Base-by-base conservation (phyloP, 2,329 filamentous ascomycete genomes). In the Stromatinia cepivora region DNA sequence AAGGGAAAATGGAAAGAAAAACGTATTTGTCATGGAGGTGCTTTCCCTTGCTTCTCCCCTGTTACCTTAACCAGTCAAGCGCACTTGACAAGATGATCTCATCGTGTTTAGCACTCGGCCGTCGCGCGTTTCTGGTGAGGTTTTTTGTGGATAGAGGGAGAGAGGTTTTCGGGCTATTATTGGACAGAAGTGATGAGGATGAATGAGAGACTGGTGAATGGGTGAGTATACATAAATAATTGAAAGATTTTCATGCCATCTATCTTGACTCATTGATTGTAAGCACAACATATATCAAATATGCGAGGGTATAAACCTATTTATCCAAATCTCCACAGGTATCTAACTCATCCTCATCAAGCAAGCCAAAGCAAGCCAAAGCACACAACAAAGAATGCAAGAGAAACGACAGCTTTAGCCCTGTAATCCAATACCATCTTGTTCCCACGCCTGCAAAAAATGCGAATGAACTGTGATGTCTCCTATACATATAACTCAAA, bases 271-370 rank as follows among this genome's bases (percentile, higher is more conserved):
- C 9, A 1, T n/a, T n/a, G 22, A 25, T n/a, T 59, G 22, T 22
- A 31, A 7, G 4, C 25, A 28, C n/a, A 11, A 31, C 9, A 31
- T 11, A 34, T 56, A 56, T 36, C 28, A 50, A 36, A 48, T 48
- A 13, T n/a, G 2, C 17, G 4, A 52, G 31, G 45, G 45, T 39
- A 52, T 39, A 52, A 63, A 63, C 50, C 46, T 20, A 20, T 52
- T 31, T 39, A 63, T 63, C 31, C 31, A 52, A 63, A 52, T 52
- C 46, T 25, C n/a, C 50, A 36, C 13, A 52, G 31, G 31, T 22
- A 63, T 63, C 61, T 63, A 50, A 50, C 36, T 17, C 39, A 15
- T 63, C 61, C 25, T 52, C 31, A 39, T 52, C 25, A 20, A 15
- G 46, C 61, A 22, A 52, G 13, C 61, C 31, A 36, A 20, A 15